These are phyloP conservation scores for Solidago caesia DNA, from an alignment of 129 eudicot species.

Conservation along the genomic window DNA sequence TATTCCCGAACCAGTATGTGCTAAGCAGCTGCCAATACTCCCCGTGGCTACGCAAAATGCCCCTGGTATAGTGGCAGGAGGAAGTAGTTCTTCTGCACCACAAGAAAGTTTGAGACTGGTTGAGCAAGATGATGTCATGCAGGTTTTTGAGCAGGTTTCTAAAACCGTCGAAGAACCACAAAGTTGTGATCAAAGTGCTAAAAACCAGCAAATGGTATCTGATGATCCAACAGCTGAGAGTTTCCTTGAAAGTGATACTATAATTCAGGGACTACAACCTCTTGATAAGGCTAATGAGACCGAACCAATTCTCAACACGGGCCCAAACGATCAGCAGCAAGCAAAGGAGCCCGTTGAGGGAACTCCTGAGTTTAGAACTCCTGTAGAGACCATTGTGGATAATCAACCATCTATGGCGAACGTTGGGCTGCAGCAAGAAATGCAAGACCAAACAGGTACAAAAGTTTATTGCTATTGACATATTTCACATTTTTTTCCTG, in stretches of 20 bases:
- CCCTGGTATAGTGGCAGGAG: constrained; percentile 28
- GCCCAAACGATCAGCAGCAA: constrained; percentile 9
- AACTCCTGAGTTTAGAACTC: constrained; percentile 23
- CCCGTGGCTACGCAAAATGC: constrained; percentile 13
- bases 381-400: constrained; percentile 20
- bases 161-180: constrained; percentile 29
- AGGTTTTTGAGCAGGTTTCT: constrained; percentile 50
- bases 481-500: not conserved
- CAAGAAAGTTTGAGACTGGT: constrained; percentile 51
- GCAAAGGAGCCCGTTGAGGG: constrained; percentile 22
- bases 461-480: not conserved
- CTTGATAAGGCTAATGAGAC: constrained; percentile 3
- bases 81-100: constrained; percentile 25
- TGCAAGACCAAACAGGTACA: constrained; percentile 30
- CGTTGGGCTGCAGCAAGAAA: constrained; percentile 23
- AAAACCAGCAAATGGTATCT: constrained; percentile 19
- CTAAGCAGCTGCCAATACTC: constrained; percentile 24
- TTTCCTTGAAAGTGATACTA: constrained; percentile 11
- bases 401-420: constrained; percentile 22
- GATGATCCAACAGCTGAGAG: constrained; percentile 33
- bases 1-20: constrained; percentile 19
- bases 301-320: constrained; percentile 13
- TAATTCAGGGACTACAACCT: not conserved
- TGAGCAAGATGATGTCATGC: constrained; percentile 65
- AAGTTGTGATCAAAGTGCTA: constrained; percentile 25